Conservation (phyloP, 2,329 filamentous ascomycete genomes). For the Sporothrix luriei region DNA sequence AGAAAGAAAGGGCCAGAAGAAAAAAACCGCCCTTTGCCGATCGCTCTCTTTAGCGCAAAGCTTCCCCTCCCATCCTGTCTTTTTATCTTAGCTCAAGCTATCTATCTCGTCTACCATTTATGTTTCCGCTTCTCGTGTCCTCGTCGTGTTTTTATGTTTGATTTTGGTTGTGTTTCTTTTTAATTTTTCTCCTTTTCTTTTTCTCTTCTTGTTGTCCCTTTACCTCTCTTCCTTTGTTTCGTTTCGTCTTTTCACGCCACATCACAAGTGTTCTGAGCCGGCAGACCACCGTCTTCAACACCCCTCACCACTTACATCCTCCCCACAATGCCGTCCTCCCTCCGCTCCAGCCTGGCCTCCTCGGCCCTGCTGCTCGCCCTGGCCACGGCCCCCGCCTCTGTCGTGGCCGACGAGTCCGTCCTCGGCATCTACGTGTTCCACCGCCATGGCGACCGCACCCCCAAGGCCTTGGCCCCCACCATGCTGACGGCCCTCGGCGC, state of each 20-base stretch:
- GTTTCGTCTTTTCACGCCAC: background rate
- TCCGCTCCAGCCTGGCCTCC: conserved; percentile 10
- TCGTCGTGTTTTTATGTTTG: background rate
- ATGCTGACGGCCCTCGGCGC: conserved; percentile 79
- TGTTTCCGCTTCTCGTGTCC: background rate
- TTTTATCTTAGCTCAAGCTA: background rate
- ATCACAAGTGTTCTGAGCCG: background rate
- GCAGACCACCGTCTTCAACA: too few relatives aligned
- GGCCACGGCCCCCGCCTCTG: conserved; percentile 24
- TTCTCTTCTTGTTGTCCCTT: background rate
- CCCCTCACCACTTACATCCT: background rate
- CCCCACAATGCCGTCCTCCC: conserved; percentile 18
- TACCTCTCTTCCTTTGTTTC: background rate
- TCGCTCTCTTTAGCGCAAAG: conserved; percentile 14
- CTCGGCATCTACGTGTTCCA: conserved; percentile 85
- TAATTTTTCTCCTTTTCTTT: background rate
- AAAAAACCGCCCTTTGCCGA: background rate
- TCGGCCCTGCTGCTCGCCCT: conserved; percentile 28
- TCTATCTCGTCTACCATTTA: background rate
- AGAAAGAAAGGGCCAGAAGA: background rate
- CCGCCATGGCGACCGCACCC: conserved; percentile 84
- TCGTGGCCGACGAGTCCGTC: conserved; percentile 62
- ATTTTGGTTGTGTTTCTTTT: background rate
- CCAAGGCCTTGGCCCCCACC: conserved; percentile 72
- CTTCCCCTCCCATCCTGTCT: background rate